These are phyloP conservation scores for Fraxinus albicans DNA, from an alignment of 305 asterid species.

Conservation along the genomic window DNA sequence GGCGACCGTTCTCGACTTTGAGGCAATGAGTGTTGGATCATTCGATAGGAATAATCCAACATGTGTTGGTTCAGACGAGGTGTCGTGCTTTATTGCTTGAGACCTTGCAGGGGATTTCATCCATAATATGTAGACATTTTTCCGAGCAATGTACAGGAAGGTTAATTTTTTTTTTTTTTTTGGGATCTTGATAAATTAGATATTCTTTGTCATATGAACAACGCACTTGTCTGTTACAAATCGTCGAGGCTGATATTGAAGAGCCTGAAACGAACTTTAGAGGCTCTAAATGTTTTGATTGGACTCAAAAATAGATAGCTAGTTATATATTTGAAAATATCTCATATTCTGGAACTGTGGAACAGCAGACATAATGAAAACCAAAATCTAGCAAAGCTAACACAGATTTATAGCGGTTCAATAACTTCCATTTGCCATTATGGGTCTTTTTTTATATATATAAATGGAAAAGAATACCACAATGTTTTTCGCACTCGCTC, in stretches of 20 bases:
- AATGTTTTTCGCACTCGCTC: background rate
- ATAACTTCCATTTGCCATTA: background rate
- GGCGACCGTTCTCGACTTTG: background rate
- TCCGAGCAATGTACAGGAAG: constrained; percentile 72
- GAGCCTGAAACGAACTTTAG: constrained; percentile 79
- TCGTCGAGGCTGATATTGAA: constrained; percentile 76
- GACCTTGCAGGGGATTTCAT: background rate
- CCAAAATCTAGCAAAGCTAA: background rate
- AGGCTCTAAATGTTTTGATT: constrained; percentile 40
- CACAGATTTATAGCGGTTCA: background rate
- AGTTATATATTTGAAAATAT: background rate
- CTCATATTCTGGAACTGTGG: background rate
- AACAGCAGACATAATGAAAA: background rate
- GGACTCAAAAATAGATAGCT: background rate
- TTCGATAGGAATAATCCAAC: background rate
- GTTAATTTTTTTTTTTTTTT: constrained; percentile 26
- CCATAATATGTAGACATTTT: constrained; percentile 46
- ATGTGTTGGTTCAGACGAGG: background rate
- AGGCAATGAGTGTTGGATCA: background rate
- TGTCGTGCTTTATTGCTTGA: too few species aligned
- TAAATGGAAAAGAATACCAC: background rate
- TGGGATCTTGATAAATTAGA: background rate
- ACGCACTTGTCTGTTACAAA: constrained; percentile 34
- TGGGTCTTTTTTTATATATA: background rate
- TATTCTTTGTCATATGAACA: constrained; percentile 1